Conservation (phyloP, 345 rosid genomes). For the Eutrema yunnanense region DNA sequence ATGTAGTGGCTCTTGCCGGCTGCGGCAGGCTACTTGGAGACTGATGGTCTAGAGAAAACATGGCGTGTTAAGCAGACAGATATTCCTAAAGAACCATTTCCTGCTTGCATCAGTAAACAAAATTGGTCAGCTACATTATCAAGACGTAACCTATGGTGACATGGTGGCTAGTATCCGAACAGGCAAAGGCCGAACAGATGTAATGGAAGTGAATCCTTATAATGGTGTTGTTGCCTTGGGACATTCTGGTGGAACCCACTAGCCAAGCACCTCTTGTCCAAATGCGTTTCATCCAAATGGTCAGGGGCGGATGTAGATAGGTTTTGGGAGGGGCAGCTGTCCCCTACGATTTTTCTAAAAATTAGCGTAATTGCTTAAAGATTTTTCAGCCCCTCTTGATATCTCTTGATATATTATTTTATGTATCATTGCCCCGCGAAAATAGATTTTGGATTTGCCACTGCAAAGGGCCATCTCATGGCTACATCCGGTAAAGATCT, state of each 20-base stretch:
- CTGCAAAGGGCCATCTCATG: constrained; percentile 94
- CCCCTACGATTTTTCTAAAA: too few species aligned
- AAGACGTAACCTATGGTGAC: constrained; percentile 65
- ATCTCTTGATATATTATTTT: too few species aligned
- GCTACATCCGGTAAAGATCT: constrained; percentile 81
- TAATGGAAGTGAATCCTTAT: constrained; percentile 75
- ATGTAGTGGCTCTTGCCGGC: constrained; percentile 83
- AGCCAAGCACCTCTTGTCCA: constrained; percentile 63
- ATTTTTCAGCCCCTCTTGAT: too few species aligned
- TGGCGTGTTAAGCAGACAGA: constrained; percentile 68
- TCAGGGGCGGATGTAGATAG: too few species aligned
- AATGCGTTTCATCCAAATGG: constrained; percentile 94
- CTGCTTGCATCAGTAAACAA: constrained; percentile 81
- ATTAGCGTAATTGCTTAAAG: too few species aligned
- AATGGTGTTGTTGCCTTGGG: constrained; percentile 78
- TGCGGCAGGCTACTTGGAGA: constrained; percentile 75
- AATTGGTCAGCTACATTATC: constrained; percentile 73
- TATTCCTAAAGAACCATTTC: constrained; percentile 75
- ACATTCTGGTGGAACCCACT: constrained; percentile 80
- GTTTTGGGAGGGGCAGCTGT: too few species aligned
- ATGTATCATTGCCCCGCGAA: too few species aligned
- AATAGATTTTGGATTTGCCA: too few species aligned
- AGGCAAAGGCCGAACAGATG: constrained; percentile 65
- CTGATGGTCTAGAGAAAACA: constrained; percentile 84
- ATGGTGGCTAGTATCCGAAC: constrained; percentile 72